phyloP scores from a whole-genome alignment of 2,329 filamentous ascomycete genomes.

The Aspergillus arachidicola region DNA sequence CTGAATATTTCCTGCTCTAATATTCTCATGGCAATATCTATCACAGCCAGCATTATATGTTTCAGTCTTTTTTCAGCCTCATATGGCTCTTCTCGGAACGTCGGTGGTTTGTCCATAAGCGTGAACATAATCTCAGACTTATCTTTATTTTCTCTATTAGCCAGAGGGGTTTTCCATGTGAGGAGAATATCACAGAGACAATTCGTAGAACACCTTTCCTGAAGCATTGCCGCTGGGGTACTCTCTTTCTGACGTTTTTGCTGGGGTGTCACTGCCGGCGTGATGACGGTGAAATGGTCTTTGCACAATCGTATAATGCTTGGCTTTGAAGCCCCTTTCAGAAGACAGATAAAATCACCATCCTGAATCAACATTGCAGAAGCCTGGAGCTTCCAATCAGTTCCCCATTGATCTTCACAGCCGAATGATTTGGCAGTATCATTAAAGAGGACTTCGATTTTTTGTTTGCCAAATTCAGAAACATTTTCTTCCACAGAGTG shows the following conservation, averaged over 20 bases:
- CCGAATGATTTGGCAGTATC: background rate
- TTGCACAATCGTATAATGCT: background rate
- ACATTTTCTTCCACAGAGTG: background rate
- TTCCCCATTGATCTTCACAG: fast-evolving
- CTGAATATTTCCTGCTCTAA: fast-evolving
- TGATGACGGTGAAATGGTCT: background rate
- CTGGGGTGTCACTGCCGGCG: background rate
- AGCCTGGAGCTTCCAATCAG: background rate
- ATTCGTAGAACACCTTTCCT: background rate
- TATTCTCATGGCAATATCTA: background rate
- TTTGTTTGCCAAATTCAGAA: background rate
- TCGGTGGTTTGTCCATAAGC: too few relatives aligned
- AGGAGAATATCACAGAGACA: background rate
- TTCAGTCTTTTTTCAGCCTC: background rate
- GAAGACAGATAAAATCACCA: background rate
- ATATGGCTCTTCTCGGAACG: too few relatives aligned
- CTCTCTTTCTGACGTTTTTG: background rate
- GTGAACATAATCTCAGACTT: background rate
- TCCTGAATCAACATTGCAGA: background rate
- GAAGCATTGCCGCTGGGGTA: too few relatives aligned
- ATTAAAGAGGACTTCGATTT: background rate
- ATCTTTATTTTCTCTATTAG: background rate
- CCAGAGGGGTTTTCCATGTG: background rate
- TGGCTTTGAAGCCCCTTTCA: background rate
- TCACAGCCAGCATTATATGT: background rate